These are phyloP conservation scores for Scedosporium minutisporum DNA, from an alignment of 2,329 filamentous ascomycete genomes.

Conservation along the genomic window DNA sequence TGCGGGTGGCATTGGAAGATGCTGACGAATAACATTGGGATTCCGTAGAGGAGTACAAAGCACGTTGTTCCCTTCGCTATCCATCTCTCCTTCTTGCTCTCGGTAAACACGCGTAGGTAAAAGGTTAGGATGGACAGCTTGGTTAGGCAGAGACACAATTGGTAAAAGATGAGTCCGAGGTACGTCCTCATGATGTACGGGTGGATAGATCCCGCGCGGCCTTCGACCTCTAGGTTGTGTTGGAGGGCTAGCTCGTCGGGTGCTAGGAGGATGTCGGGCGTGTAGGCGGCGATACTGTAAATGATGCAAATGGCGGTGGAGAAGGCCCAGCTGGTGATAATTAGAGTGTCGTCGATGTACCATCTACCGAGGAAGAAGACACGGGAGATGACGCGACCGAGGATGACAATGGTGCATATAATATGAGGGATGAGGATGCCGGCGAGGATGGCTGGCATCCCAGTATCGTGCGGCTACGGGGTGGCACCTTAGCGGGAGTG, in stretches of 20 bases:
- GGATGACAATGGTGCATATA: slow-evolving; percentile 21
- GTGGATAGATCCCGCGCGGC: slow-evolving; percentile 8
- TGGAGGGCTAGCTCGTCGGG: slow-evolving; percentile 7
- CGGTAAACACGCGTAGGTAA: slow-evolving; percentile 27
- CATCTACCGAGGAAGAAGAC: slow-evolving; percentile 19
- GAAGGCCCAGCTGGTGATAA: slow-evolving; percentile 20
- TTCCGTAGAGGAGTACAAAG: slow-evolving; percentile 23
- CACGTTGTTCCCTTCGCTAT: slow-evolving; percentile 23
- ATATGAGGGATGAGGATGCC: slow-evolving; percentile 23
- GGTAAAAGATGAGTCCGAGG: slow-evolving; percentile 26
- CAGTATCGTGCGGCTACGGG: slow-evolving; percentile 6
- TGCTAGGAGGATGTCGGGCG: slow-evolving; percentile 13
- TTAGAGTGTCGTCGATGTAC: slow-evolving; percentile 24
- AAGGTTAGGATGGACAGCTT: slow-evolving; percentile 29
- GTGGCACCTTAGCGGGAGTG: too few species aligned
- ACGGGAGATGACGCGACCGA: slow-evolving; percentile 18
- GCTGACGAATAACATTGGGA: slow-evolving; percentile 24
- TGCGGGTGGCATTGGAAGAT: slow-evolving; percentile 34
- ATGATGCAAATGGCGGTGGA: slow-evolving; percentile 21
- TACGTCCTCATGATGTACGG: slow-evolving; percentile 22
- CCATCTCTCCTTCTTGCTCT: slow-evolving; percentile 21
- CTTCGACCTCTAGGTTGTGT: not conserved
- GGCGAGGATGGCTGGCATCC: slow-evolving; percentile 17
- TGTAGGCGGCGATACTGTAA: slow-evolving; percentile 19
- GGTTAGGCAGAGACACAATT: slow-evolving; percentile 26